phyloP scores from a whole-genome alignment of 768 basidiomycete genomes.

The Rhodotorula diobovata region DNA sequence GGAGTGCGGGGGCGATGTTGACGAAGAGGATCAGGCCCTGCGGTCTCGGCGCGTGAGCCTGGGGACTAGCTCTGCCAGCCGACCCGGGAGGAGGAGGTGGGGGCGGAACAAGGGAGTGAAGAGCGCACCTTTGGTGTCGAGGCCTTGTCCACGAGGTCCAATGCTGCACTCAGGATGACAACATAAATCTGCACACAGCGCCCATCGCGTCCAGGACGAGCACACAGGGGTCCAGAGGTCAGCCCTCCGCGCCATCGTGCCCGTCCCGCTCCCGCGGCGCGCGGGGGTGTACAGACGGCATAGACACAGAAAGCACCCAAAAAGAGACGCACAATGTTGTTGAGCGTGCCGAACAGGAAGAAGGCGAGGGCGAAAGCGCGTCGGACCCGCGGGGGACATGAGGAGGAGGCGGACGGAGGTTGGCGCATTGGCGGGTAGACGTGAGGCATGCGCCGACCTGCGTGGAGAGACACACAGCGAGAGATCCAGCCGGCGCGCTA shows the following conservation, averaged over 20 bases:
- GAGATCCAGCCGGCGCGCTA: too few relatives aligned
- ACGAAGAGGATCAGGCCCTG: constrained; percentile 84
- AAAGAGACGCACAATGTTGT: constrained; percentile 28
- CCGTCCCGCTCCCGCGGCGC: too few relatives aligned
- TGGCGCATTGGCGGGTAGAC: neutral
- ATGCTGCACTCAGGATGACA: constrained; percentile 89
- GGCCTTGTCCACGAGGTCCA: constrained; percentile 59
- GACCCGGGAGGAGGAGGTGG: too few relatives aligned
- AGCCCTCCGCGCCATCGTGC: too few relatives aligned
- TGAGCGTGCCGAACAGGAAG: constrained; percentile 41
- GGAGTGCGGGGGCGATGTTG: constrained; percentile 82
- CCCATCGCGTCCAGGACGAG: too few relatives aligned
- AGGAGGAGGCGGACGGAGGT: neutral
- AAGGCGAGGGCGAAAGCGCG: constrained; percentile 3
- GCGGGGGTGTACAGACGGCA: too few relatives aligned
- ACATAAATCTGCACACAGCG: constrained; percentile 60
- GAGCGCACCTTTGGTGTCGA: constrained; percentile 69
- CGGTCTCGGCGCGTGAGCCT: neutral
- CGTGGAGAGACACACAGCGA: too few relatives aligned
- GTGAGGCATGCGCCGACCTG: neutral
- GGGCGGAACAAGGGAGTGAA: neutral
- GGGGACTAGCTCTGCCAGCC: too few relatives aligned
- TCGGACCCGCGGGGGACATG: neutral
- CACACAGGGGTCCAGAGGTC: too few relatives aligned
- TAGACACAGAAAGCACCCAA: too few relatives aligned